Evolutionary conservation across 2,329 filamentous ascomycete species (phyloP).

Genomic region (Ramichloridium luteum): DNA sequence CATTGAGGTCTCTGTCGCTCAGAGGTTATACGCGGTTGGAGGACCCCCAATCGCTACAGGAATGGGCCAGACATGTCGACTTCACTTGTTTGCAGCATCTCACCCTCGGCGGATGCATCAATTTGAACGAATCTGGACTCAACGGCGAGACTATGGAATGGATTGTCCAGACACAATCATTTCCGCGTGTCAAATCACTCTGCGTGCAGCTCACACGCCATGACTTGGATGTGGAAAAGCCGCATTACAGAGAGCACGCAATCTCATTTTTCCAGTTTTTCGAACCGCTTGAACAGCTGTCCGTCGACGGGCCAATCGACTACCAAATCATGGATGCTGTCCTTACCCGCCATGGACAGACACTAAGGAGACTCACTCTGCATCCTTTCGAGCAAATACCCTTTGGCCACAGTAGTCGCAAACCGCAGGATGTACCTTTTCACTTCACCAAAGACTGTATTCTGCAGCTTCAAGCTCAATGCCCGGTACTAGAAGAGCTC

Average conservation of each 20-base stretch:
- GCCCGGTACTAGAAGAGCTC: slow-evolving; percentile 1
- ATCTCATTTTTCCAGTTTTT: slow-evolving; percentile 1
- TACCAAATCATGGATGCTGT: background rate
- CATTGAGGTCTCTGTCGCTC: slow-evolving; percentile 1
- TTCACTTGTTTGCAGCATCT: slow-evolving; percentile 1
- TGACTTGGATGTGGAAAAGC: background rate
- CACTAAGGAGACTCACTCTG: background rate
- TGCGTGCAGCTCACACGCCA: slow-evolving; percentile 1
- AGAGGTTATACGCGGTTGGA: slow-evolving; percentile 1
- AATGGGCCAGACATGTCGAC: slow-evolving; percentile 1
- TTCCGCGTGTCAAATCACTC: background rate
- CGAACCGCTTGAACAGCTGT: slow-evolving; percentile 1
- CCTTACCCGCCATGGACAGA: slow-evolving; percentile 2
- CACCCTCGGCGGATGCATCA: background rate
- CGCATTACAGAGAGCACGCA: background rate
- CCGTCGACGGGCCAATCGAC: slow-evolving; percentile 2
- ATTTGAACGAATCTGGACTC: background rate
- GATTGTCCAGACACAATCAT: slow-evolving; percentile 1
- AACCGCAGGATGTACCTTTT: background rate
- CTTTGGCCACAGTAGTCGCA: background rate
- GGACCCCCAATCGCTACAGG: background rate
- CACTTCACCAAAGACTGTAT: slow-evolving; percentile 1
- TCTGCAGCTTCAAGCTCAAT: slow-evolving; percentile 1
- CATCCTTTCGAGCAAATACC: slow-evolving; percentile 1
- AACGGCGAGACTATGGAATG: background rate